phyloP scores from a whole-genome alignment of 2,329 filamentous ascomycete species.

The Nectriaceae sp. region DNA sequence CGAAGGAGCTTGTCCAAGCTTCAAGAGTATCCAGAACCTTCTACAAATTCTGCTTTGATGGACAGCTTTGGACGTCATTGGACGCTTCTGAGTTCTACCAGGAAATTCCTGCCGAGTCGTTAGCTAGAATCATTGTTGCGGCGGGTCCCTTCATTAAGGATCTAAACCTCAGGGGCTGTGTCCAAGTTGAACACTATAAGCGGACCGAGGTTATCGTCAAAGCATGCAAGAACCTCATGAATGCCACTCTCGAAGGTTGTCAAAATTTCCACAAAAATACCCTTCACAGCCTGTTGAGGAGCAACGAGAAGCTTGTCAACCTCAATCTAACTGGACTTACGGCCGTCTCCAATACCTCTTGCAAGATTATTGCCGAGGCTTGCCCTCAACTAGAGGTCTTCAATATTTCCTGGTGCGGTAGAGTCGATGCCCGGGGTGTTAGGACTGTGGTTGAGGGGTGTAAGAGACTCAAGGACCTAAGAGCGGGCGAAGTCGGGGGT shows the following conservation, averaged over 20 bases:
- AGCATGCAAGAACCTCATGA: conserved; percentile 82
- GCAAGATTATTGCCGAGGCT: conserved; percentile 80
- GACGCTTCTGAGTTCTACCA: conserved; percentile 86
- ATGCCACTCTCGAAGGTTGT: conserved; percentile 87
- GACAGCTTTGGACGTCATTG: conserved; percentile 86
- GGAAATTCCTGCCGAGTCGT: conserved; percentile 79
- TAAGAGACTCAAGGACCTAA: conserved; percentile 72
- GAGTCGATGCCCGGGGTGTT: conserved; percentile 78
- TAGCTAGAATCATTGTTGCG: conserved; percentile 81
- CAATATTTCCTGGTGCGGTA: conserved; percentile 91
- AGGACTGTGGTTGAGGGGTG: conserved; percentile 73
- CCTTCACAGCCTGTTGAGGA: conserved; percentile 72
- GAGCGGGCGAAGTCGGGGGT: conserved; percentile 78
- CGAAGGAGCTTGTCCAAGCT: conserved; percentile 77
- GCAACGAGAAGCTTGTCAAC: conserved; percentile 76
- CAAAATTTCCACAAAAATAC: conserved; percentile 78
- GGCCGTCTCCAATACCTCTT: conserved; percentile 78
- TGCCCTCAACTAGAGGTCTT: conserved; percentile 82
- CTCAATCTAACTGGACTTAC: conserved; percentile 84
- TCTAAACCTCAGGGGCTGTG: conserved; percentile 86
- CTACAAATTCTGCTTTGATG: conserved; percentile 85
- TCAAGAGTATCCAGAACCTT: conserved; percentile 79
- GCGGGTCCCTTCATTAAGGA: conserved; percentile 90
- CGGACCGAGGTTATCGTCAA: conserved; percentile 75
- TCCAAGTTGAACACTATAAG: conserved; percentile 85